Percentiles rank a stretch among this genome's conserved stretches.
Conservation (phyloP, 331 rosid species). For the Quercus phellos region DNA sequence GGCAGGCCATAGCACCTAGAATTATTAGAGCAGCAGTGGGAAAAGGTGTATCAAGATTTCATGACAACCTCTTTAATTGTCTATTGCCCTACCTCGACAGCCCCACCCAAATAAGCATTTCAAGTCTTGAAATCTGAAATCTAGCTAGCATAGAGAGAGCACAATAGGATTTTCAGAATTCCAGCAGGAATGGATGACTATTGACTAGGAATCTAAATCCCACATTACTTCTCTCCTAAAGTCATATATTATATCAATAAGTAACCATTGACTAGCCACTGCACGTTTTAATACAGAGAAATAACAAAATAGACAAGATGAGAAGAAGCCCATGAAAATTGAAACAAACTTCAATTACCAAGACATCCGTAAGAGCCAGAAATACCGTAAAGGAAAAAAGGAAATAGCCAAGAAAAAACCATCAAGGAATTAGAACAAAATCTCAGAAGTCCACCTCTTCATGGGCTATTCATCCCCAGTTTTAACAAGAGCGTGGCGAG, state of each 20-base stretch:
- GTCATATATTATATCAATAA: no score
- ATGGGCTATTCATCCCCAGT: slow-evolving; percentile 23
- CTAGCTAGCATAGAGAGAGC: background rate
- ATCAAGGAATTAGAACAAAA: slow-evolving; percentile 20
- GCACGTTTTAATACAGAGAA: background rate
- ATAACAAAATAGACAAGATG: no score
- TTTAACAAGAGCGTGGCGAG: slow-evolving; percentile 13
- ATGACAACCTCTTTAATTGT: background rate
- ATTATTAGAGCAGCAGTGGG: background rate
- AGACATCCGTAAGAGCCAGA: background rate
- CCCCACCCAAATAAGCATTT: background rate
- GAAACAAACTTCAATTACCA: background rate
- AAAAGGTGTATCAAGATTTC: background rate
- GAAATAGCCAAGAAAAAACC: background rate
- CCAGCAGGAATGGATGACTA: background rate
- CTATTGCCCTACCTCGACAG: background rate
- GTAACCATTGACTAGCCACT: background rate
- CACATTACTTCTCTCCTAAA: background rate
- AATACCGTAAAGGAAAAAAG: no score
- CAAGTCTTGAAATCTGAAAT: background rate
- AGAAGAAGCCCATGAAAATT: background rate
- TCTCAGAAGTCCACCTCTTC: slow-evolving; percentile 22
- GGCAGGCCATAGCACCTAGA: background rate
- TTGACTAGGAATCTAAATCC: background rate
- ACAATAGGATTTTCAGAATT: background rate